Percentiles rank a stretch among this genome's conserved stretches.
phyloP scores from a whole-genome alignment of 2,329 filamentous ascomycete genomes.

The Sordariomycetes sp. region DNA sequence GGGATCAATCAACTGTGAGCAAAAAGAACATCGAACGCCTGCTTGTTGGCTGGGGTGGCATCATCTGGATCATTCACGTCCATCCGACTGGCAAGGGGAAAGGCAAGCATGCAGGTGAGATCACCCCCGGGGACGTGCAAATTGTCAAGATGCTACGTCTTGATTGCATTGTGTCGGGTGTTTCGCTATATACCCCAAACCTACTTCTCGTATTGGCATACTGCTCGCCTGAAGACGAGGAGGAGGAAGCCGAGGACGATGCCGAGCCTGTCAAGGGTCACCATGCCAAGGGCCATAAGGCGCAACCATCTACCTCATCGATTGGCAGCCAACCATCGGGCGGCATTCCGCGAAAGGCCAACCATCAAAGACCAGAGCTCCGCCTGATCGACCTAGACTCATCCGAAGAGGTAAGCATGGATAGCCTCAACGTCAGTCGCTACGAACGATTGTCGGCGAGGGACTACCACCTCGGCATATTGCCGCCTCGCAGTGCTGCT shows the following conservation, averaged over 20 bases:
- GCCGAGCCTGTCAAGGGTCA: neutral
- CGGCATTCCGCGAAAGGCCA: slow-evolving; percentile 62
- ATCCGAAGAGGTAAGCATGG: slow-evolving; percentile 79
- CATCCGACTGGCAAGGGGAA: slow-evolving; percentile 62
- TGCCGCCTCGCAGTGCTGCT: slow-evolving; percentile 65
- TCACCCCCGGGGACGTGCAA: slow-evolving; percentile 70
- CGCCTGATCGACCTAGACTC: slow-evolving; percentile 83
- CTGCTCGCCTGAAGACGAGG: slow-evolving; percentile 64
- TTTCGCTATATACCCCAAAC: slow-evolving; percentile 91
- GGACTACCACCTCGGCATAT: slow-evolving; percentile 82
- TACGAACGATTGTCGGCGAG: slow-evolving; percentile 79
- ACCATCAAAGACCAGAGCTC: slow-evolving; percentile 78
- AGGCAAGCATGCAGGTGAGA: slow-evolving; percentile 60
- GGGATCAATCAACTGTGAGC: slow-evolving; percentile 36
- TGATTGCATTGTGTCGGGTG: slow-evolving; percentile 95
- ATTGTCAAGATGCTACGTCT: slow-evolving; percentile 93
- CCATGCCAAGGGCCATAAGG: slow-evolving; percentile 25
- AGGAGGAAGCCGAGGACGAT: slow-evolving; percentile 36
- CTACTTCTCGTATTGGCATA: slow-evolving; percentile 89
- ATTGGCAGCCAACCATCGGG: slow-evolving; percentile 50
- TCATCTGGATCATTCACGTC: slow-evolving; percentile 91
- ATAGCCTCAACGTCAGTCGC: slow-evolving; percentile 75
- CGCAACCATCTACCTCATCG: slow-evolving; percentile 35
- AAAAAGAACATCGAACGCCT: slow-evolving; percentile 61
- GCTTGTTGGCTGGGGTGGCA: slow-evolving; percentile 90